Evolutionary conservation across 257 asterid genomes (phyloP).

Genomic region (Voacanga thouarsii): DNA sequence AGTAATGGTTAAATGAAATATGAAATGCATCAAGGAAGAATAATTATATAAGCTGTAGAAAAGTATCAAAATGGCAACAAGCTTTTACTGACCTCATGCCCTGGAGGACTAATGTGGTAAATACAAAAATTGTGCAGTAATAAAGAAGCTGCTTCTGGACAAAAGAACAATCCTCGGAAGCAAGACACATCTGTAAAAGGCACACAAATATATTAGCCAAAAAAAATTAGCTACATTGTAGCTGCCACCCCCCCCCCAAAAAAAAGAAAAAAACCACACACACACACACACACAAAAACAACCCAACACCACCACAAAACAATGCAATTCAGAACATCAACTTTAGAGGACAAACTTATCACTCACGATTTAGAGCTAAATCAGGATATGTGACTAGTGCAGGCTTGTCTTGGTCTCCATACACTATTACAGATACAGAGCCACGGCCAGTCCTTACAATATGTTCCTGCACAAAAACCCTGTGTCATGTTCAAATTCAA

Average conservation of each 20-base stretch:
- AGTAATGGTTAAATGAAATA: slow-evolving; percentile 30
- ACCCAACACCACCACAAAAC: too few species aligned
- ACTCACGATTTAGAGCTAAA: slow-evolving; percentile 91
- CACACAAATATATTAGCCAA: slow-evolving; percentile 1
- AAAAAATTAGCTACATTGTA: too few species aligned
- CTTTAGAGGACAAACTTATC: slow-evolving; percentile 13
- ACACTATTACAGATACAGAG: slow-evolving; percentile 79
- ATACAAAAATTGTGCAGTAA: slow-evolving; percentile 45
- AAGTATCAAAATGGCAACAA: slow-evolving; percentile 1
- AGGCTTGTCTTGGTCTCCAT: slow-evolving; percentile 89
- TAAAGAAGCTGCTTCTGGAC: slow-evolving; percentile 48
- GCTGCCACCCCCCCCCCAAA: too few species aligned
- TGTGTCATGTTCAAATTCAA: not conserved
- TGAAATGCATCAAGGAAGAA: not conserved
- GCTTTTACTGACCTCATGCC: slow-evolving; percentile 46
- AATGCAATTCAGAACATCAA: slow-evolving; percentile 12
- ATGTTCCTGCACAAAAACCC: slow-evolving; percentile 61
- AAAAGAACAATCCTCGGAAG: slow-evolving; percentile 58
- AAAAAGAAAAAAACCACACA: too few species aligned
- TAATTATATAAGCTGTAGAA: not conserved
- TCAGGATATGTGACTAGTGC: slow-evolving; percentile 95
- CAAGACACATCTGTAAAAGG: slow-evolving; percentile 73
- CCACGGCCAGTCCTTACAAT: slow-evolving; percentile 63
- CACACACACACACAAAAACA: too few species aligned
- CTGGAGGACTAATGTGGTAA: slow-evolving; percentile 48